Conservation (phyloP, 2,329 filamentous ascomycete genomes). For the Cryphonectria radicalis region DNA sequence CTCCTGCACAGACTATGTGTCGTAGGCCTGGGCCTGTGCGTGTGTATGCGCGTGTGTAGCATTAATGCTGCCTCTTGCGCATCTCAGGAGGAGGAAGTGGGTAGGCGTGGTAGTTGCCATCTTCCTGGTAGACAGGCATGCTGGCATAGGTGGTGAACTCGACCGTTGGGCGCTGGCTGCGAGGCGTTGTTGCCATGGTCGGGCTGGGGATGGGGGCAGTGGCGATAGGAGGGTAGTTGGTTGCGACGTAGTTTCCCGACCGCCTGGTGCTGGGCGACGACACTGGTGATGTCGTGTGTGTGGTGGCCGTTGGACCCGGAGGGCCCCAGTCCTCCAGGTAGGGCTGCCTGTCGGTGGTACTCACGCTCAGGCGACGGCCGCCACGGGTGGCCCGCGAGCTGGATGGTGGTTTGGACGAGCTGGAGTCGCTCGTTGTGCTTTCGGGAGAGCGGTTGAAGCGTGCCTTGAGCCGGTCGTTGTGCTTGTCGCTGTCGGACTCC, state of each 20-base stretch:
- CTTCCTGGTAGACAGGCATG: conserved; percentile 13
- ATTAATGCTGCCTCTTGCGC: conserved; percentile 6
- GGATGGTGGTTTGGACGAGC: conserved; percentile 21
- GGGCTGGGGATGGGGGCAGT: conserved; percentile 15
- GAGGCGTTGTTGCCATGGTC: conserved; percentile 22
- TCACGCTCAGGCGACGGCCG: conserved; percentile 19
- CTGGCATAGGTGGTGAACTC: conserved; percentile 11
- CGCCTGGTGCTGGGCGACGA: conserved; percentile 8
- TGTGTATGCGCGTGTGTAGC: neutral
- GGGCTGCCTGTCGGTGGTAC: conserved; percentile 8
- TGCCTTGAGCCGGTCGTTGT: conserved; percentile 36
- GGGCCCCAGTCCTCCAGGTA: conserved; percentile 22
- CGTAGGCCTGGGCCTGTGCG: neutral
- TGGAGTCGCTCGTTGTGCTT: conserved; percentile 37
- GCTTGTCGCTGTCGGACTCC: conserved; percentile 34
- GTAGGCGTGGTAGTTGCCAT: conserved; percentile 25
- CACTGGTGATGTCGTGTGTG: conserved; percentile 6
- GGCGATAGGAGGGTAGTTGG: conserved; percentile 6
- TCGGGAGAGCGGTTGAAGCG: conserved; percentile 38
- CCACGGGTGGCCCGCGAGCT: conserved; percentile 19
- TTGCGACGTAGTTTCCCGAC: conserved; percentile 16
- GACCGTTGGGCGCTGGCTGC: conserved; percentile 25
- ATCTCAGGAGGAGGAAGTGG: conserved; percentile 18
- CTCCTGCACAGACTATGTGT: neutral
- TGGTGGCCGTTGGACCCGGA: neutral